Percentiles rank a stretch among this genome's conserved stretches.
Evolutionary conservation across 2,329 filamentous ascomycete genomes (phyloP).

Genomic region (Pseudogymnoascus sp.): DNA sequence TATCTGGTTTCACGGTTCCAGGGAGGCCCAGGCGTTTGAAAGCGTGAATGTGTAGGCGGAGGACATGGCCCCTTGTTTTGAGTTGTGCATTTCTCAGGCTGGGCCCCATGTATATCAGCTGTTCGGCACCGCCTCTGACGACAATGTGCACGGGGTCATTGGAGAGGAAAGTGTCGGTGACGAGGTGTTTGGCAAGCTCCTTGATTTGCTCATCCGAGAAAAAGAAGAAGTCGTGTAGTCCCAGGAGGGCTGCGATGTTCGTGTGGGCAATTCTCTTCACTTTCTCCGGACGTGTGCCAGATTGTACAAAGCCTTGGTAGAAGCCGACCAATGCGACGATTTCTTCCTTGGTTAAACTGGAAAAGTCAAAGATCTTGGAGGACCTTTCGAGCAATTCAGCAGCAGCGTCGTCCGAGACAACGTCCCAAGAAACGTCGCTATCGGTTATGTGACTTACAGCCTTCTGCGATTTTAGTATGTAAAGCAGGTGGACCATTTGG

Average conservation of each 20-base stretch:
- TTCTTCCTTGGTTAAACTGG: background rate
- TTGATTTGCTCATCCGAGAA: constrained; percentile 31
- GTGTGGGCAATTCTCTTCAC: background rate
- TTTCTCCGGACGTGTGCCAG: background rate
- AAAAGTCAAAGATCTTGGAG: background rate
- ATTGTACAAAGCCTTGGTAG: background rate
- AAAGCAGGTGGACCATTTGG: background rate
- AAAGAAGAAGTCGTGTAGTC: constrained; percentile 20
- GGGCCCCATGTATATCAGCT: background rate
- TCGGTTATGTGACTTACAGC: background rate
- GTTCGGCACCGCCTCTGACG: background rate
- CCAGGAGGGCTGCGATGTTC: background rate
- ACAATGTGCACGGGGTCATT: background rate
- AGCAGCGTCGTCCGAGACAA: background rate
- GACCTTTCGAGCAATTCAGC: background rate
- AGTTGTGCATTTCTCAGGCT: constrained; percentile 4
- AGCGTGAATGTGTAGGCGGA: background rate
- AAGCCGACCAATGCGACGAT: background rate
- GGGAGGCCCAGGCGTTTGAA: background rate
- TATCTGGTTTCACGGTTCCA: background rate
- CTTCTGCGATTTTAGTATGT: background rate
- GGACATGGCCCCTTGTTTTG: background rate
- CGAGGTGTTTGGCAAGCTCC: constrained; percentile 21
- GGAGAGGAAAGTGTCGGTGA: background rate
- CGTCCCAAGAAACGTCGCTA: background rate